Base-by-base conservation (phyloP, 805 yeast genomes). In the Ogataea allantospora region DNA sequence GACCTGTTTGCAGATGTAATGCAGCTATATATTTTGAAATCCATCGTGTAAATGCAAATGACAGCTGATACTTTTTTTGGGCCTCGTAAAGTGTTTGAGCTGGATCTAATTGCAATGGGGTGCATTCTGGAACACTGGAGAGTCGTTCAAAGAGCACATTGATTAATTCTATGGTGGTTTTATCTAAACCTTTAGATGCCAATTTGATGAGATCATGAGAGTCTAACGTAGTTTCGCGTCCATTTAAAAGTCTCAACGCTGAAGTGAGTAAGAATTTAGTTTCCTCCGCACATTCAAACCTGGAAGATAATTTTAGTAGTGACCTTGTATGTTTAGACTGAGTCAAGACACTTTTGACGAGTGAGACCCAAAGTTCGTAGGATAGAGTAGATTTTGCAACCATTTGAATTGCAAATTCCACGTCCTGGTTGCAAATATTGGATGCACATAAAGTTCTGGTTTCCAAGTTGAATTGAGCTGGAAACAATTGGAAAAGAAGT, bases 11-110 rank as follows among this genome's bases (percentile, higher is more conserved):
- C 12, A 49, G 40, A 38, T 62, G 63, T 26, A 43, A 60, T 4
- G 40, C 15, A 1, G 65, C 68, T 11, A 65, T 40, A 30, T 48
- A 50, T n/a, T 48, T 44, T 0, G 58, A 65, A 25, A 59, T 56
- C 68, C 68, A 65, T 1, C 47, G n/a, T 1, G 45, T 38, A 33
- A 63, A 54, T 0, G 31, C 6, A 1, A 22, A 30, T 6, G 53
- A 42, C n/a, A 54, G 17, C 7, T 29, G 10, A 3, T 16, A 6
- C 0, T 41, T n/a, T 26, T 39, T 40, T 24, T 53, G 57, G 2
- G 53, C 28, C 10, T 45, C 38, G 35, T 48, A 58, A 1, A 58
- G 20, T 3, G 32, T 32, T 27, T 51, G 53, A n/a, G 51, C 51
- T 11, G 22, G 28, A 4, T 17, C 19, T 9, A 12, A 32, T 10